Base-by-base conservation (phyloP, 1,139 yeast species). In the Kodamaea plutei region DNA sequence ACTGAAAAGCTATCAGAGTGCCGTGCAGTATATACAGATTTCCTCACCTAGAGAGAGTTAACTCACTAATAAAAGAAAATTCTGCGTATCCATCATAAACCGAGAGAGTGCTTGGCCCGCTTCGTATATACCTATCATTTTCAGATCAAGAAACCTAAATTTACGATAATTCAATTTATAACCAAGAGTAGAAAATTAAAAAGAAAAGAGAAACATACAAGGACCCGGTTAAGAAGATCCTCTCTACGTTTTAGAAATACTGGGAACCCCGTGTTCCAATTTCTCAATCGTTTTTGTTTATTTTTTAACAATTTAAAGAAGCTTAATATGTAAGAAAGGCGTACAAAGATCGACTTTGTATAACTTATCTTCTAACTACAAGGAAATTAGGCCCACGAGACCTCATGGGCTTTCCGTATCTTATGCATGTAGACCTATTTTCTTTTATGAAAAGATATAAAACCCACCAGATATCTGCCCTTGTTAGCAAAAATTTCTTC, bases 201-300 rank as follows among this genome's bases (percentile, higher is more conserved):
- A n/a, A n/a, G n/a, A n/a, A n/a, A n/a, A n/a, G n/a, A n/a, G n/a
- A n/a, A n/a, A n/a, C n/a, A n/a, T n/a, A n/a, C n/a, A 18, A 18
- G n/a, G 20, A 18, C 8, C 20, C 20, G 20, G 8, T 10, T 8
- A 10, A 10, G 20, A 18, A 18, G 20, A 18, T 18, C 20, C n/a
- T 18, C 6, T 18, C 8, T 18, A 8, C 20, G n/a, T 18, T 8
- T 18, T 6, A 18, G 8, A 10, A 18, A 18, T 18, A 18, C n/a
- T 18, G 8, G 8, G 20, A 18, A 18, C 20, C 20, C 20, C 20
- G 20, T 18, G 20, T 18, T 18, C 20, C n/a, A n/a, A n/a, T n/a
- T n/a, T n/a, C n/a, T n/a, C n/a, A n/a, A 18, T 18, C 20, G 20
- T 18, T 18, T 18, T 18, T 4, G 4, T 18, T 18, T 4, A 4